phyloP scores from a whole-genome alignment of 768 basidiomycete species.

The Tephrocybe sp. region DNA sequence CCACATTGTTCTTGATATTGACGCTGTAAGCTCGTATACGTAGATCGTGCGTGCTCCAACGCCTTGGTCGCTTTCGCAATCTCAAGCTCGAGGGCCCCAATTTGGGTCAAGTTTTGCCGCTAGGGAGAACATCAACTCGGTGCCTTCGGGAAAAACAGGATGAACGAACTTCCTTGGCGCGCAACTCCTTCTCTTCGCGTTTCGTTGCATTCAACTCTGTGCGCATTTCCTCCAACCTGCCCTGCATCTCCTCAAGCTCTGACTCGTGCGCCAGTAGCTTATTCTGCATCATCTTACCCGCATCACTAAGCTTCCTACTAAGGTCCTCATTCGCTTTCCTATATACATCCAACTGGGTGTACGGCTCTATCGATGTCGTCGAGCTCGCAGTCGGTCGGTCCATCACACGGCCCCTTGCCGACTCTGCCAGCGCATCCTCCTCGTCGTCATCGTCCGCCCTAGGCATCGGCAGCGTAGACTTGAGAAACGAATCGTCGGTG shows the following conservation, averaged over 20 bases:
- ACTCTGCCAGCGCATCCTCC: too few species aligned
- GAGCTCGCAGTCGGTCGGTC: slow-evolving; percentile 62
- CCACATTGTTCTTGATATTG: slow-evolving; percentile 89
- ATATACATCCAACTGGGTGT: slow-evolving; percentile 73
- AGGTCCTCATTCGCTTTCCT: slow-evolving; percentile 75
- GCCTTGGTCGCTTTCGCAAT: slow-evolving; percentile 72
- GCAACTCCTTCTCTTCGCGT: slow-evolving; percentile 91
- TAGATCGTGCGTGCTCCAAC: slow-evolving; percentile 70
- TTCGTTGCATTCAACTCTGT: slow-evolving; percentile 78
- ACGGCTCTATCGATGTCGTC: slow-evolving; percentile 66
- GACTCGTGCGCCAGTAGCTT: slow-evolving; percentile 75
- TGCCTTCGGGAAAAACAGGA: slow-evolving; percentile 2
- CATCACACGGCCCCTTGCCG: slow-evolving; percentile 56
- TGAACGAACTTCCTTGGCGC: slow-evolving; percentile 73
- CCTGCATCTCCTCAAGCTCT: slow-evolving; percentile 82
- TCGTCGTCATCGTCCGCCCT: slow-evolving; percentile 46
- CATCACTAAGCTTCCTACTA: slow-evolving; percentile 71
- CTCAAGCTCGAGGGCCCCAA: slow-evolving; percentile 72
- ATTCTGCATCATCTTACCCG: slow-evolving; percentile 64
- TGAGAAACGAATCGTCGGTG: slow-evolving; percentile 31
- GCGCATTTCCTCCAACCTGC: slow-evolving; percentile 71
- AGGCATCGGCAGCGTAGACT: slow-evolving; percentile 58
- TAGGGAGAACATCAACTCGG: slow-evolving; percentile 25
- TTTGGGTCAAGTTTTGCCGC: slow-evolving; percentile 67
- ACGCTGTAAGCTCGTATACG: slow-evolving; percentile 77